Evolutionary conservation across 2,329 filamentous ascomycete species (phyloP).

Genomic region (Aspergillus neotritici): DNA sequence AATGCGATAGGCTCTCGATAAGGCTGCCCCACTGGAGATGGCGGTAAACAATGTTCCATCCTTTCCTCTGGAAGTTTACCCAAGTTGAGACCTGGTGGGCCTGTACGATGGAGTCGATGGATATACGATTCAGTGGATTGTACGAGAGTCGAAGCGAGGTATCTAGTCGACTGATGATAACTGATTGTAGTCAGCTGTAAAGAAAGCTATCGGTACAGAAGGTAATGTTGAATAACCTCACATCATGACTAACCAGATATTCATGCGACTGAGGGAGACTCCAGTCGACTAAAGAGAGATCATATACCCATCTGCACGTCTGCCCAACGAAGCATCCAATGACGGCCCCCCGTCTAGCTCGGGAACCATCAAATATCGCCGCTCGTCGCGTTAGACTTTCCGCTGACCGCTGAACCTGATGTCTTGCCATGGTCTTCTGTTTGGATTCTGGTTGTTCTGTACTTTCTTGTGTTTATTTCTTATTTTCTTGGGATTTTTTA

Average conservation of each 20-base stretch:
- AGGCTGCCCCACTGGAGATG: slow-evolving; percentile 2
- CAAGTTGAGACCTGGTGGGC: too few species aligned
- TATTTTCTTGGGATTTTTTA: slow-evolving; percentile 2
- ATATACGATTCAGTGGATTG: too few species aligned
- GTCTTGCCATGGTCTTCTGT: slow-evolving; percentile 4
- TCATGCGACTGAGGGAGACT: too few species aligned
- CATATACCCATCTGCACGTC: slow-evolving; percentile 26
- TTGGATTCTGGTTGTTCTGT: slow-evolving; percentile 1
- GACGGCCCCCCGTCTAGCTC: slow-evolving; percentile 21
- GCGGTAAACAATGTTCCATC: slow-evolving; percentile 1
- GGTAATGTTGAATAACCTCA: too few species aligned
- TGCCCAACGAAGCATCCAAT: slow-evolving; percentile 38
- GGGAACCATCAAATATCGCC: slow-evolving; percentile 27
- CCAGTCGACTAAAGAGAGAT: too few species aligned
- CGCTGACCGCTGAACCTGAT: slow-evolving; percentile 22
- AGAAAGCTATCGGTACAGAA: too few species aligned
- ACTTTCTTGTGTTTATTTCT: slow-evolving; percentile 4
- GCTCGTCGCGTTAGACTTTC: slow-evolving; percentile 28
- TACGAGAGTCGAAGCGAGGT: too few species aligned
- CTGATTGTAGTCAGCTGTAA: too few species aligned
- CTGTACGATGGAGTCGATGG: too few species aligned
- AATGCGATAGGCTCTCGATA: slow-evolving; percentile 14
- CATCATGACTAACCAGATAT: too few species aligned
- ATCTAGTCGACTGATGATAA: too few species aligned
- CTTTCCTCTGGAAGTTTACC: slow-evolving; percentile 3